A percentile compares a stretch with the other conserved stretches of the same genome.
Conservation (phyloP, 768 basidiomycete species). For the Mycena epipterygia region DNA sequence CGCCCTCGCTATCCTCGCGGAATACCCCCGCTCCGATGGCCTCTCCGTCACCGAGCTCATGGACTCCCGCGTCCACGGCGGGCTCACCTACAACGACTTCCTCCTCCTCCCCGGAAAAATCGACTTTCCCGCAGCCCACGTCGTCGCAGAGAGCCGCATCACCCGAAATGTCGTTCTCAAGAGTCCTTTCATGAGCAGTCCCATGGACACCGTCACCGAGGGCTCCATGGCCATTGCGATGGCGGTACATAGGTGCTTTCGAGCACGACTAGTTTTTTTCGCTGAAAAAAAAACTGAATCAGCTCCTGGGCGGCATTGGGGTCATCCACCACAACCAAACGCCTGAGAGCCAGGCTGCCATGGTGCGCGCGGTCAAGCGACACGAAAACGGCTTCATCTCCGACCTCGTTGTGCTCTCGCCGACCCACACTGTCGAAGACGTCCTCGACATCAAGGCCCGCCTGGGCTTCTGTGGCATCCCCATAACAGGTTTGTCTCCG, state of each 20-base stretch:
- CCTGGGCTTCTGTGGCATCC: conserved; percentile 96
- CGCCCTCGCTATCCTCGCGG: conserved; percentile 82
- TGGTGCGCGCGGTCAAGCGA: conserved; percentile 98
- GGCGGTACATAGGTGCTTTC: conserved; percentile 76
- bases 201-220: conserved; percentile 99
- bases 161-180: conserved; percentile 93
- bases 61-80: conserved; percentile 88
- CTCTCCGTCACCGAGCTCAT: conserved; percentile 89
- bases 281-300: conserved; percentile 24
- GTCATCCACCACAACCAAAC: conserved; percentile 98
- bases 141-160: conserved; percentile 86
- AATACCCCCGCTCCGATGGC: conserved; percentile 84
- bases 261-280: conserved; percentile 19
- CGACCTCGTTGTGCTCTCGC: conserved; percentile 91
- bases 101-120: conserved; percentile 95
- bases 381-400: conserved; percentile 99
- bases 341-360: conserved; percentile 88
- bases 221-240: conserved; percentile 93
- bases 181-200: conserved; percentile 97
- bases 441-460: conserved; percentile 93
- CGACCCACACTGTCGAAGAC: conserved; percentile 83
- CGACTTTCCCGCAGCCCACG: conserved; percentile 88
- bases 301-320: conserved; percentile 96
- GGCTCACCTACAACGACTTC: conserved; percentile 98
- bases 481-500: conserved; percentile 89